Conservation (phyloP, 2,329 filamentous ascomycete species). For the Ilyonectria destructans region DNA sequence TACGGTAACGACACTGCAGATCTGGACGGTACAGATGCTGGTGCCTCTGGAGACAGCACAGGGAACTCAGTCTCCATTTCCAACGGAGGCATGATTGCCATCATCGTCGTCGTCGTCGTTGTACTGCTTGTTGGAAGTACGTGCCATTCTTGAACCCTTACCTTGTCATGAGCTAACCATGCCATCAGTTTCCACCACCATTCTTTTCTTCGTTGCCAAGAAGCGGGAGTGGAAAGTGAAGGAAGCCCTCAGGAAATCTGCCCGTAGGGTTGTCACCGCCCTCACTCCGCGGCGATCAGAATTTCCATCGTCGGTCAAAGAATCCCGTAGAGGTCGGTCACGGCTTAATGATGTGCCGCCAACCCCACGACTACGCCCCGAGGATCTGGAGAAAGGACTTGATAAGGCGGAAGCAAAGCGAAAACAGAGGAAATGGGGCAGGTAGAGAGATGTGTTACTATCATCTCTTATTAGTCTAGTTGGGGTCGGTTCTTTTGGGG, state of each 20-base stretch:
- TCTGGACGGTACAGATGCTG: constrained; percentile 68
- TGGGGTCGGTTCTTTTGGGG: neutral
- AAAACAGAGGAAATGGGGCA: constrained; percentile 50
- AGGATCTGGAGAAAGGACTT: constrained; percentile 74
- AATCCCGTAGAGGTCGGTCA: constrained; percentile 59
- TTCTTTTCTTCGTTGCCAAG: constrained; percentile 86
- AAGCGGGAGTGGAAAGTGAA: constrained; percentile 88
- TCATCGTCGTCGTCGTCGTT: constrained; percentile 79
- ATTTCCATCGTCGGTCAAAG: constrained; percentile 73
- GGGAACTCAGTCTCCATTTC: constrained; percentile 75
- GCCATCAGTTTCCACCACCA: constrained; percentile 71
- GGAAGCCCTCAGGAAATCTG: constrained; percentile 79
- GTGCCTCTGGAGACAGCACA: constrained; percentile 76
- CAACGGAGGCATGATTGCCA: constrained; percentile 80
- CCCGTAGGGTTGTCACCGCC: constrained; percentile 73
- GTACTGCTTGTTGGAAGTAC: constrained; percentile 81
- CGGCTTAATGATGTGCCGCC: constrained; percentile 71
- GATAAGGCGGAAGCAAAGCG: constrained; percentile 57
- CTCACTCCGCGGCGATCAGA: constrained; percentile 75
- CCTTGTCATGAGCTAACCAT: constrained; percentile 33
- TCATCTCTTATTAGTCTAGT: neutral
- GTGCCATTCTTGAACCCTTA: constrained; percentile 45
- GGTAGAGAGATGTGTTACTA: constrained; percentile 28
- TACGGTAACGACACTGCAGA: constrained; percentile 57
- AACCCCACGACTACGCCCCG: constrained; percentile 69